Evolutionary conservation across 2,329 filamentous ascomycete genomes (phyloP).

Genomic region (Neoarthrinium moseri): DNA sequence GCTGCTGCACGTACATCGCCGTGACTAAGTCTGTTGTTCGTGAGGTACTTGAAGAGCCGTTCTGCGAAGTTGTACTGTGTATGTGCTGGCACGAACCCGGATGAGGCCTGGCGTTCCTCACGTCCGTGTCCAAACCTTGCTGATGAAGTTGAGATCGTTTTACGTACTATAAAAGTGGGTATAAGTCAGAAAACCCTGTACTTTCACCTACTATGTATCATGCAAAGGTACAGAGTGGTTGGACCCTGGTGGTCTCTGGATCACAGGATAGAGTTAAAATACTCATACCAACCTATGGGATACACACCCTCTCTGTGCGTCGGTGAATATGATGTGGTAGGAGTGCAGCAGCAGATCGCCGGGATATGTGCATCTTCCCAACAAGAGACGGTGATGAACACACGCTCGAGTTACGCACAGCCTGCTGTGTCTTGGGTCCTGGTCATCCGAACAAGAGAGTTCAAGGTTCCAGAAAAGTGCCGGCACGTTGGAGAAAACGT

Average conservation of each 20-base stretch:
- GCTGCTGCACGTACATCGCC: no score
- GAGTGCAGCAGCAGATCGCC: background rate
- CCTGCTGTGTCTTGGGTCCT: no score
- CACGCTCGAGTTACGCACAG: no score
- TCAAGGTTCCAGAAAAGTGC: background rate
- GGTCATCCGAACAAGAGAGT: background rate
- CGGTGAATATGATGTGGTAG: background rate
- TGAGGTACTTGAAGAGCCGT: background rate
- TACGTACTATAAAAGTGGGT: no score
- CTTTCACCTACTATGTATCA: background rate
- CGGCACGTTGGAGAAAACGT: slow-evolving; percentile 1
- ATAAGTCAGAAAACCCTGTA: no score
- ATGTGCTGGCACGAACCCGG: background rate
- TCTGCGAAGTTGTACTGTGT: background rate
- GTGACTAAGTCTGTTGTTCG: background rate
- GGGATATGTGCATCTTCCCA: background rate
- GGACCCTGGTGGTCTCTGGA: no score
- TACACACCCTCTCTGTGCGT: background rate
- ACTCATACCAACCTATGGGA: no score
- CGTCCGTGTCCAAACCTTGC: no score
- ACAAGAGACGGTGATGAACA: background rate
- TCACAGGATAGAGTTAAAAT: no score
- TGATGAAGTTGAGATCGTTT: no score
- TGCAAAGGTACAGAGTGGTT: background rate
- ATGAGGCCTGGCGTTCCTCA: background rate